Base-by-base conservation (phyloP, 1,284 basidiomycete genomes). In the Irpex sp. region DNA sequence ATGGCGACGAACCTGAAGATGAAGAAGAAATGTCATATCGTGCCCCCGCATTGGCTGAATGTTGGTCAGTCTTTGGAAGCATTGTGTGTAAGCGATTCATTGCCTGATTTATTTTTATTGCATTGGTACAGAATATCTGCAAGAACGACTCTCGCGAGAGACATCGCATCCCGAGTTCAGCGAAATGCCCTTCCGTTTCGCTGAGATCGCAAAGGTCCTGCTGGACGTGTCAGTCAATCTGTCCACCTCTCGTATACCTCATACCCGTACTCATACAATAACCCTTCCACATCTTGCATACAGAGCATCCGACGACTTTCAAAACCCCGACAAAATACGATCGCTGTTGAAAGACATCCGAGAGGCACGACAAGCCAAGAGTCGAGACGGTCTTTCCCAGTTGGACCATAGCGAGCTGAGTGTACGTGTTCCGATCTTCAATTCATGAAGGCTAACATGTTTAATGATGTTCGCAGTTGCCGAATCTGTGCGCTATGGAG, bases 331-430 rank as follows among this genome's bases (percentile, higher is more conserved):
- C 59, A 87, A 85, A 65, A 78, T 99, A 16, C 85, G 94, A 1
- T 86, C 88, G 2, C 75, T 98, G 2, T 82, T 99, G 48, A 96
- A 98, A 74, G 95, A 98, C 72, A 81, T 99, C 37, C 89, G 94
- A 16, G 96, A 99, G 77, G 92, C 92, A 16, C 83, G 96, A 52
- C 96, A 98, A 73, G 90, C 93, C 33, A 99, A 99, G 73, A 90
- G 92, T 75, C 79, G 95, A 63, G 84, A 90, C 53, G 94, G 95
- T 80, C 78, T 98, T 6, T 76, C 80, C 60, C 81, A 82, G 63
- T 77, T 93, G 21, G 86, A 87, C 74, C 85, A 87, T 71, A 88
- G 83, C 67, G 90, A 91, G 71, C 81, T 97, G 19, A 88, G 88
- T 75, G 94, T 94, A 73, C 39, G 82, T 60, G 14, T 59, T 52